Evolutionary conservation across 257 asterid species (phyloP), one percentile per base, ranked within the genome.

Genomic region (Plantago elongata): DNA sequence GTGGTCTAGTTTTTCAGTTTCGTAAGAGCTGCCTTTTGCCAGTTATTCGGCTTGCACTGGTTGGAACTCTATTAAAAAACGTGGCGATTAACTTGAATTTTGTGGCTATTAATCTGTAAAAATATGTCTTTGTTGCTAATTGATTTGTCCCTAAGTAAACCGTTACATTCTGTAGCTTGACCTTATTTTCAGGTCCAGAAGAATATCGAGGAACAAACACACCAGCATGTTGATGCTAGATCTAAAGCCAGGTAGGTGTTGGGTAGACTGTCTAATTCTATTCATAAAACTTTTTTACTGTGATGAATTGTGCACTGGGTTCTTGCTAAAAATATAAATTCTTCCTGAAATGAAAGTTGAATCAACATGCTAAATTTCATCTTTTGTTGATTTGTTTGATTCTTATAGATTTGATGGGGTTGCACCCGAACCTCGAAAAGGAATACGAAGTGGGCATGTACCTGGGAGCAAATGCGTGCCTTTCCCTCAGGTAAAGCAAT

Each of bases 371-470:
- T 22, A 22, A 22, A 22, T 22, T 22, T 22, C 27, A 2, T 63
- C 10, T 15, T 13, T 30, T 14, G 64, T 17, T 59, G 13, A 12
- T 17, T 60, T 47, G 12, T 15, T 45, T 65, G 7, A 9, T 11
- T 50, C 48, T 42, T 64, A 52, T 70, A 92, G 98, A 69, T 92
- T 86, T 74, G 96, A 86, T 70, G 98, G 98, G 45, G 84, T 71
- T 74, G 97, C 95, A 65, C 94, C 95, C 42, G 98, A 92, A 89
- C 98, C 98, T 62, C 90, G 98, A 12, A 89, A 92, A 67, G 98
- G 97, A 74, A 75, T 92, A 69, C 83, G 89, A 77, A 74, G 96
- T 74, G 98, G 98, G 29, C 95, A 86, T 69, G 86, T 92, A 55
- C 95, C 97, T 2, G 90, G 95, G 15, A 92, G 98, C 86, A 92